Evolutionary conservation across 2,329 filamentous ascomycete genomes (phyloP).

Genomic region (Raffaelea arxii): DNA sequence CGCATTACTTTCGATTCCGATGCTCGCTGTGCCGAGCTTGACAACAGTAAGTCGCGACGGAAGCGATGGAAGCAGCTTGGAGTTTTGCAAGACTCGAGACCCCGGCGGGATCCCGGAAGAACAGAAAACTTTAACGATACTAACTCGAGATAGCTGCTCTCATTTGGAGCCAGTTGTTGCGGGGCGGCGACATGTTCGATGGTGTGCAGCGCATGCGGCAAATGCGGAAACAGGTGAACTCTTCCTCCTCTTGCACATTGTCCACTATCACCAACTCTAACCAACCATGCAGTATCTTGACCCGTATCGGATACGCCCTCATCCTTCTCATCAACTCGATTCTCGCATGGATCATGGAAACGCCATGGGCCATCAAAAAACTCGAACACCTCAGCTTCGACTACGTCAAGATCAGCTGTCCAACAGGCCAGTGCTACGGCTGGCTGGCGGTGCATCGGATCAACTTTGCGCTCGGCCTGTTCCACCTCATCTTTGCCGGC

Average conservation of each 20-base stretch:
- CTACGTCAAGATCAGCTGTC: slow-evolving; percentile 91
- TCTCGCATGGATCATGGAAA: slow-evolving; percentile 97
- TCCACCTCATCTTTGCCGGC: slow-evolving; percentile 79
- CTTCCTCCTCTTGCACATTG: not conserved
- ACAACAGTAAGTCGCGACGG: slow-evolving; percentile 63
- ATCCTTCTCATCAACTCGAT: slow-evolving; percentile 96
- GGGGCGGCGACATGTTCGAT: slow-evolving; percentile 94
- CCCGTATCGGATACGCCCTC: slow-evolving; percentile 90
- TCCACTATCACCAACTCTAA: too few relatives aligned
- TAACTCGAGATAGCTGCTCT: slow-evolving; percentile 9
- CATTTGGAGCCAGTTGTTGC: slow-evolving; percentile 71
- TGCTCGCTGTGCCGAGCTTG: slow-evolving; percentile 78
- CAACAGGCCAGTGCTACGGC: slow-evolving; percentile 83
- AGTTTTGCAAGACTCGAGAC: too few relatives aligned
- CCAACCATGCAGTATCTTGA: slow-evolving; percentile 70
- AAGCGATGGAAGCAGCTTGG: too few relatives aligned
- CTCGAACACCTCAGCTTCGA: slow-evolving; percentile 85
- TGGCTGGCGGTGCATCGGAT: slow-evolving; percentile 96
- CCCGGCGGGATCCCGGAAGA: too few relatives aligned
- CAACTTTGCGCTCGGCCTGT: slow-evolving; percentile 92
- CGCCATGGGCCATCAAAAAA: slow-evolving; percentile 95
- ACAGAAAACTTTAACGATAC: too few relatives aligned
- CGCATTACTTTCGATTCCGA: slow-evolving; percentile 77
- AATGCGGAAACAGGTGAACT: slow-evolving; percentile 82
- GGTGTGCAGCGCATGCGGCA: slow-evolving; percentile 90